These are phyloP conservation scores for Anisodus acutangulus DNA, from an alignment of 257 asterid species.

Conservation along the genomic window DNA sequence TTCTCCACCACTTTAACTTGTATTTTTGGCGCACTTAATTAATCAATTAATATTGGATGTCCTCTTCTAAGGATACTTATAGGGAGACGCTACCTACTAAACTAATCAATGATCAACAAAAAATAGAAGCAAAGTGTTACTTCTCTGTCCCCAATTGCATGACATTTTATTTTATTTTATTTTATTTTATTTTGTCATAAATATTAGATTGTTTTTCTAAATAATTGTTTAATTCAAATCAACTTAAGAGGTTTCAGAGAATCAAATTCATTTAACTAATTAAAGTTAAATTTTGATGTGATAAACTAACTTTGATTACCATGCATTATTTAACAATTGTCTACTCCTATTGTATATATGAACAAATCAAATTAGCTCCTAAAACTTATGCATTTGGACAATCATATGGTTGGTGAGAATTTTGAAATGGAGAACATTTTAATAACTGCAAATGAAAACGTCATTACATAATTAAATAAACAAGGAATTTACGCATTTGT, in stretches of 20 bases:
- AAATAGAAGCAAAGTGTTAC: background rate
- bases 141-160: background rate
- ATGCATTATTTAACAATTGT: background rate
- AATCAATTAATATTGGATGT: background rate
- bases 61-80: background rate
- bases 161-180: background rate
- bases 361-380: background rate
- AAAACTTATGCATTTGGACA: background rate
- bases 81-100: background rate
- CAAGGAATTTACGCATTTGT: slow-evolving; percentile 7
- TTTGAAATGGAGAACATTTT: background rate
- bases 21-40: background rate
- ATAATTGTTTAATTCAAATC: background rate
- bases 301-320: background rate
- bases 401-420: background rate
- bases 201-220: background rate
- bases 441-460: background rate
- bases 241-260: background rate
- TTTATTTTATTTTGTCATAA: background rate
- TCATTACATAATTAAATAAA: background rate
- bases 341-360: background rate
- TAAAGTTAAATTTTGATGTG: background rate
- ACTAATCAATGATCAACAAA: slow-evolving; percentile 9
- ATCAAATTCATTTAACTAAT: background rate
- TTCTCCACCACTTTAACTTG: background rate